Base-by-base conservation (phyloP, 768 basidiomycete genomes). In the Termitomyces bulborhizus region DNA sequence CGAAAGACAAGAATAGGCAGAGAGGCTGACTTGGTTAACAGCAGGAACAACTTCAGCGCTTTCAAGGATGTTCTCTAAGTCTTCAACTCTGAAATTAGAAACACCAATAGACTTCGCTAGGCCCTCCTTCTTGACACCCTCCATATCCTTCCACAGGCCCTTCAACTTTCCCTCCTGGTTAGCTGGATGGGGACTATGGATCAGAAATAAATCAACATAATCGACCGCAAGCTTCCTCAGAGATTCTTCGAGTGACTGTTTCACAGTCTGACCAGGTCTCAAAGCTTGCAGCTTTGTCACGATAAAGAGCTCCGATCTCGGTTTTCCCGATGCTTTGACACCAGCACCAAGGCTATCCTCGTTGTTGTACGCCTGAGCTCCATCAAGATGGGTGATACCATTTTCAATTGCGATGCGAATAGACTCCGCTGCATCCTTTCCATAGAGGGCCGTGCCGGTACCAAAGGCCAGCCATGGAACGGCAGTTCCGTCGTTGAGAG, bases 401-500 rank as follows among this genome's bases (percentile, higher is more conserved):
- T 69, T 74, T n/a, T 75, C 69, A 50, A 87, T 79, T 18, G 86
- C 85, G 21, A 65, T 56, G 37, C 61, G 66, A 45, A 82, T 71
- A 8, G 68, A 58, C 3, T 69, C 61, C 24, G 71, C 58, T 11
- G 76, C 79, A 57, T 85, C 78, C 57, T 72, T 72, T 12, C 55
- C 50, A 53, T 61, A 80, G 15, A 80, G 68, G 1, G 81, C 81
- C 1, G 82, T 81, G 0, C 85, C 85, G 16, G 81, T 84, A 16
- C 85, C 85, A 57, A 81, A 85, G 1, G 74, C 85, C 27, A 85
- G 68, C 77, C 77, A 79, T 15, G 86, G 85, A 37, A 78, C 69
- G 4, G 60, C 60, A 18, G 66, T 69, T 18, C 82, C 82, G 61
- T 85, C 81, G 63, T 85, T 84, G 62, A 88, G 76, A 49, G 69